phyloP scores from a whole-genome alignment of 2,329 filamentous ascomycete species.

The Trichoderma cornu-damae region DNA sequence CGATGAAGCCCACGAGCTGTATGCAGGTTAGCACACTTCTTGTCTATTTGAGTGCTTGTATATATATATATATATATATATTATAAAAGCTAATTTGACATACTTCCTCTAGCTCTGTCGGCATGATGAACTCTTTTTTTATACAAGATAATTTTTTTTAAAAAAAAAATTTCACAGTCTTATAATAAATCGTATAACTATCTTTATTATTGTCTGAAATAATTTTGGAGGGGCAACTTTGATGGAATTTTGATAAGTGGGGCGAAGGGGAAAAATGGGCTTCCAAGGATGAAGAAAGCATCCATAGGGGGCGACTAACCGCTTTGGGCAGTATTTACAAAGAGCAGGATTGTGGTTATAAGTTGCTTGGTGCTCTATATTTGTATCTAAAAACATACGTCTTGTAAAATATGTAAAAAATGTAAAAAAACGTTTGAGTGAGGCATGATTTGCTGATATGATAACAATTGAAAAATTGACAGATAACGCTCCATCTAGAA shows the following conservation, averaged over 20 bases:
- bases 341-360: not conserved
- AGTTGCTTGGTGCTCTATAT: not conserved
- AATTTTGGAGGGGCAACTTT: slow-evolving; percentile 24
- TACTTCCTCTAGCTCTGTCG: slow-evolving; percentile 73
- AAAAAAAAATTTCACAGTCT: not conserved
- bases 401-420: too few species aligned
- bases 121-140: slow-evolving; percentile 48
- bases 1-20: slow-evolving; percentile 87
- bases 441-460: too few species aligned
- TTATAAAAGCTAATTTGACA: slow-evolving; percentile 1
- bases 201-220: slow-evolving; percentile 13
- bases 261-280: slow-evolving; percentile 19
- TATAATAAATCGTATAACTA: not conserved
- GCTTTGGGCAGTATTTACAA: slow-evolving; percentile 1
- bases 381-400: too few species aligned
- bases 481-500: not conserved
- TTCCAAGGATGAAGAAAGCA: not conserved
- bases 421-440: too few species aligned
- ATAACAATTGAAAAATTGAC: not conserved
- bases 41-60: not conserved
- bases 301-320: slow-evolving; percentile 2
- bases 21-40: not conserved
- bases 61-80: too few species aligned
- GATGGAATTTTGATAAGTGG: slow-evolving; percentile 18
- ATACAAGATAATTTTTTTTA: not conserved